Evolutionary conservation across 371 early-diverging fungal genomes (phyloP).

Genomic region (Syncephalis plumigaleata): DNA sequence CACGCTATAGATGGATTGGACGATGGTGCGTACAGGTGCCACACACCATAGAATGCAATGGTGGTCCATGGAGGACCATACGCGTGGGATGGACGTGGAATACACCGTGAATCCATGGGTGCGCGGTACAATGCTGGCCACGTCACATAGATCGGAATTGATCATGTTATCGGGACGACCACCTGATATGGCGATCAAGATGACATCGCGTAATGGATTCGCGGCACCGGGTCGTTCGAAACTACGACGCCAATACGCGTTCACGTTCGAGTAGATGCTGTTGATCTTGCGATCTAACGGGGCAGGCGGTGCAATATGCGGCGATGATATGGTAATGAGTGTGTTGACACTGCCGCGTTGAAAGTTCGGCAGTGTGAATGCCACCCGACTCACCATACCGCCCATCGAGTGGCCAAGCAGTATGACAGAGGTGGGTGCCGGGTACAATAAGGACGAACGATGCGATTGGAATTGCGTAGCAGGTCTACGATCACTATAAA

Average conservation of each 20-base stretch:
- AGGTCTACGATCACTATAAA: slow-evolving; percentile 17
- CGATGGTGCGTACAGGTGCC: slow-evolving; percentile 11
- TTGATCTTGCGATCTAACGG: slow-evolving; percentile 60
- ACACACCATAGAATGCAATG: slow-evolving; percentile 74
- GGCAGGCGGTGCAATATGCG: slow-evolving; percentile 74
- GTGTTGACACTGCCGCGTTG: slow-evolving; percentile 56
- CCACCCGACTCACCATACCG: slow-evolving; percentile 78
- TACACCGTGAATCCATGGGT: slow-evolving; percentile 58
- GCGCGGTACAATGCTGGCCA: slow-evolving; percentile 47
- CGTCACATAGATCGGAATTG: slow-evolving; percentile 58
- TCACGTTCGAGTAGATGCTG: slow-evolving; percentile 51
- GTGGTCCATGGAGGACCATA: slow-evolving; percentile 87
- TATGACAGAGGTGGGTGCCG: slow-evolving; percentile 52
- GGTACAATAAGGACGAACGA: slow-evolving; percentile 6
- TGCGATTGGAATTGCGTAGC: slow-evolving; percentile 9
- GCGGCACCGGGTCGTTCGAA: slow-evolving; percentile 10
- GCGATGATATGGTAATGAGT: slow-evolving; percentile 79
- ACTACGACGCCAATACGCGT: slow-evolving; percentile 52
- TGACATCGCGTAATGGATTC: slow-evolving; percentile 25
- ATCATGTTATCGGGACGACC: slow-evolving; percentile 79
- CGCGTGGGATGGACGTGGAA: slow-evolving; percentile 61
- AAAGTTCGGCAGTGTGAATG: slow-evolving; percentile 58
- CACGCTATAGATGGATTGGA: slow-evolving; percentile 32
- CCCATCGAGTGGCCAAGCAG: slow-evolving; percentile 95
- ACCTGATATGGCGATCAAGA: slow-evolving; percentile 77